Base-by-base conservation (phyloP, 2,329 filamentous ascomycete genomes). In the Colletotrichum sp. region DNA sequence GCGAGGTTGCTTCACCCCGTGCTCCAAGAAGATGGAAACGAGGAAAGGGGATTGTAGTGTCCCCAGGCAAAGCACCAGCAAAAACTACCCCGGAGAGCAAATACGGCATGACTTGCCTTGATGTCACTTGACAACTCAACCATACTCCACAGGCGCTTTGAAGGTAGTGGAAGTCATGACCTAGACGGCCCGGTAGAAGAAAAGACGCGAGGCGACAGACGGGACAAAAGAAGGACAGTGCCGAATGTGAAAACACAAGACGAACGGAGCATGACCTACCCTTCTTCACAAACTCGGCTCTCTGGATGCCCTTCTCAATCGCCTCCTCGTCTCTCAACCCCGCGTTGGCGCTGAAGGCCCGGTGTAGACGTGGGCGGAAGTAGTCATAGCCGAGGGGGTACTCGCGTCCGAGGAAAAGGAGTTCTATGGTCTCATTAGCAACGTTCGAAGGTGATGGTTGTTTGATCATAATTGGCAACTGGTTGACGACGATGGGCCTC, bases 251-350 rank as follows among this genome's bases (percentile, higher is more conserved):
- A 70, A 48, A 78, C 67, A 66, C 67, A 13, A 22, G 32, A 61
- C n/a, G 25, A 9, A 60, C 56, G 39, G 12, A 75, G 62, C 72
- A n/a, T 81, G 1, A 61, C 58, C 3, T 22, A 95, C 95, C 95
- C 89, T 97, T 98, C 85, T 95, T 97, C 6, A 98, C 95, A 84
- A 94, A 98, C 78, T 97, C 92, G 1, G 96, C 96, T 76, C 93
- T 89, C 55, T 91, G 89, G 71, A 99, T 95, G 0, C 92, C 94
- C 76, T 93, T 89, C 56, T 89, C 89, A 66, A 99, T 98, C 80
- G 95, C 89, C 9, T 90, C 91, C 77, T 96, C 93, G 79, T 97
- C 92, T 3, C 87, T 89, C 74, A 98, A 82, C 55, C 89, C 85
- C 3, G 93, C 91, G 79, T 97, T 95, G 62, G 92, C 91, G 78